phyloP scores from a whole-genome alignment of 148 eudicot genomes.

The Drosera capensis region DNA sequence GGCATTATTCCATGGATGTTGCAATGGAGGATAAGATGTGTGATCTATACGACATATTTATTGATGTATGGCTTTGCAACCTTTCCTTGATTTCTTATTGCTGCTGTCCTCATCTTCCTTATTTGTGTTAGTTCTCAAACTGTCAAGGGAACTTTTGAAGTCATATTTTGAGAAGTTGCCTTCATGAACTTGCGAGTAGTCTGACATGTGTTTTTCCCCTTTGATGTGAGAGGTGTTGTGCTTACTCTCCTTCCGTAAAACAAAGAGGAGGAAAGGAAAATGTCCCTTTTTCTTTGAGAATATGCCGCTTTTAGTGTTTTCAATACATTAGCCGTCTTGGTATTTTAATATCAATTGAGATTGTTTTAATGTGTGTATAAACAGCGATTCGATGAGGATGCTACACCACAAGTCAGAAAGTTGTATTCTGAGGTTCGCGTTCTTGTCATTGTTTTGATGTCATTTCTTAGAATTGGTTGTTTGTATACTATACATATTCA shows the following conservation, averaged over 20 bases:
- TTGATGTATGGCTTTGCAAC: slow-evolving; percentile 41
- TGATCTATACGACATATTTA: slow-evolving; percentile 80
- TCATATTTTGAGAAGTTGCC: too few relatives aligned
- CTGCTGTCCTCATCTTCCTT: too few relatives aligned
- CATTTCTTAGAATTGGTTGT: neutral
- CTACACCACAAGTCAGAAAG: slow-evolving; percentile 82
- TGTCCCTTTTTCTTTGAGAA: too few relatives aligned
- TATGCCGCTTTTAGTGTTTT: neutral
- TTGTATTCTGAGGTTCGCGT: slow-evolving; percentile 79
- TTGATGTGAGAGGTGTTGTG: neutral
- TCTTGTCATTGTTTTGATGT: neutral
- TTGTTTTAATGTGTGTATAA: slow-evolving; percentile 3
- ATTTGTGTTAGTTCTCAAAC: too few relatives aligned
- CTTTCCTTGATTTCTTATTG: too few relatives aligned
- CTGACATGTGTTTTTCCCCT: neutral
- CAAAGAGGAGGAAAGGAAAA: too few relatives aligned
- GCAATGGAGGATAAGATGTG: slow-evolving; percentile 84
- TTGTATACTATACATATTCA: neutral
- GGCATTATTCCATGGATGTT: slow-evolving; percentile 53
- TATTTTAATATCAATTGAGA: neutral
- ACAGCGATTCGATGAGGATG: slow-evolving; percentile 89
- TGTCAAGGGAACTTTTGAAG: too few relatives aligned
- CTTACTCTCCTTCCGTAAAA: slow-evolving; percentile 8
- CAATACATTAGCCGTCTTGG: neutral
- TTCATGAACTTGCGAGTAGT: too few relatives aligned